Evolutionary conservation across 2,329 filamentous ascomycete genomes (phyloP), one percentile per base, ranked within the genome.

Genomic region (Sordariomycetes sp.): DNA sequence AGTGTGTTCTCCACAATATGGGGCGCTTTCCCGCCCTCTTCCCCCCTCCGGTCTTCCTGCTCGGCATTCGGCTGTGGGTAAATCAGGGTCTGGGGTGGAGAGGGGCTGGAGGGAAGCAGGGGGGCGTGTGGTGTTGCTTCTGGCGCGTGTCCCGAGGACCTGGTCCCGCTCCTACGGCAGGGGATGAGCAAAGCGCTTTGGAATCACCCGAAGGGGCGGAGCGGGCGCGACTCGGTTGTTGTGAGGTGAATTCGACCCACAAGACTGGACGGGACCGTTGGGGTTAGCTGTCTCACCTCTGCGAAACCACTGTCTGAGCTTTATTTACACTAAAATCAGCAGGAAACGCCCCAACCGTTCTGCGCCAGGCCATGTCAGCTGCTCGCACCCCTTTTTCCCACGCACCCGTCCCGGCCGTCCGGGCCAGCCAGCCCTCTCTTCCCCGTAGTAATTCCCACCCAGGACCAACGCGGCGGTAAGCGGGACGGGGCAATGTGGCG

Each of bases 401-500:
- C n/a, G n/a, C n/a, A n/a, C n/a, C 12, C 28, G 53, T 32, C 24
- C 51, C 53, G 32, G 20, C 32, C 25, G 25, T 12, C 20, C 53
- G 53, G 53, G 24, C 24, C 37, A 40, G 24, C 24, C 37, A 40
- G 37, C 3, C 35, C 37, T 12, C 12, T 16, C 20, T 55, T 16
- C 22, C 32, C 53, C 18, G 53, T 25, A n/a, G 3, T 48, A 48
- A 48, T 48, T 48, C 43, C 16, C 43, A 22, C 43, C 37, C 52
- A 40, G 22, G 54, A 56, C 54, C 54, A 56, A 46, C 50, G 40
- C 48, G 54, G 54, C 54, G 54, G 54, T 56, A 56, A 50, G 53
- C 12, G 28, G 52, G 52, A 28, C n/a, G 32, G 14, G 40, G 10
- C 24, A 50, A 12, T 55, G 37, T 16, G 35, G 32, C 35, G 18